phyloP scores from a whole-genome alignment of 768 basidiomycete species.

The Panaeolus papilionaceus region DNA sequence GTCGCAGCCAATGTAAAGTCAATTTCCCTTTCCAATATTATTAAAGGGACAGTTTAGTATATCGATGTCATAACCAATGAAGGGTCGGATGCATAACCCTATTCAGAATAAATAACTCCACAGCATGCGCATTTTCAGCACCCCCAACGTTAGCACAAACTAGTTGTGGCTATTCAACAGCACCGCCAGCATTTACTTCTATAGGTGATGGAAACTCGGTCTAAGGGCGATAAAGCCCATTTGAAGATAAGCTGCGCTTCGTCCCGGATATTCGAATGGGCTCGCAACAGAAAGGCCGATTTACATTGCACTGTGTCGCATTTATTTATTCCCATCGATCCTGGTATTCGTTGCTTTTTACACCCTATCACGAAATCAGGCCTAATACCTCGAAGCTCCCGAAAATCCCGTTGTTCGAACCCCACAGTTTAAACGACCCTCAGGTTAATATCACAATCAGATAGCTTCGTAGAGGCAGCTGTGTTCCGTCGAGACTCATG shows the following conservation, averaged over 20 bases:
- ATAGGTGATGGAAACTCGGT: not conserved
- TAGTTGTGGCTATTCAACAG: not conserved
- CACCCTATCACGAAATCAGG: not conserved
- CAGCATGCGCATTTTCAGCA: slow-evolving; percentile 7
- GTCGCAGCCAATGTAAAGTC: slow-evolving; percentile 7
- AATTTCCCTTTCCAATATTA: slow-evolving; percentile 9
- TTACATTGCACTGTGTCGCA: not conserved
- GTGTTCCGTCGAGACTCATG: not conserved
- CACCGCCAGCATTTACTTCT: not conserved
- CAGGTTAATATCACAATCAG: not conserved
- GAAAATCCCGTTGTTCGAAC: not conserved
- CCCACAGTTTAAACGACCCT: not conserved
- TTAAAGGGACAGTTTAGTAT: not conserved
- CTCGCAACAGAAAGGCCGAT: not conserved
- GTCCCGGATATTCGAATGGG: not conserved
- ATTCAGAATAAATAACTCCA: not conserved
- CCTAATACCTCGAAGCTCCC: slow-evolving; percentile 1
- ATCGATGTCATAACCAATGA: not conserved
- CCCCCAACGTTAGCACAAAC: not conserved
- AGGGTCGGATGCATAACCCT: not conserved
- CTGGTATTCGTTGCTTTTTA: not conserved
- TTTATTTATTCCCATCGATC: not conserved
- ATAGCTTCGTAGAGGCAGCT: not conserved
- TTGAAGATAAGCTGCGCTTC: not conserved
- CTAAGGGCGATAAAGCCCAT: not conserved